These are phyloP conservation scores for Fusarium sublunatum DNA, from an alignment of 2,329 filamentous ascomycete genomes.

Conservation along the genomic window DNA sequence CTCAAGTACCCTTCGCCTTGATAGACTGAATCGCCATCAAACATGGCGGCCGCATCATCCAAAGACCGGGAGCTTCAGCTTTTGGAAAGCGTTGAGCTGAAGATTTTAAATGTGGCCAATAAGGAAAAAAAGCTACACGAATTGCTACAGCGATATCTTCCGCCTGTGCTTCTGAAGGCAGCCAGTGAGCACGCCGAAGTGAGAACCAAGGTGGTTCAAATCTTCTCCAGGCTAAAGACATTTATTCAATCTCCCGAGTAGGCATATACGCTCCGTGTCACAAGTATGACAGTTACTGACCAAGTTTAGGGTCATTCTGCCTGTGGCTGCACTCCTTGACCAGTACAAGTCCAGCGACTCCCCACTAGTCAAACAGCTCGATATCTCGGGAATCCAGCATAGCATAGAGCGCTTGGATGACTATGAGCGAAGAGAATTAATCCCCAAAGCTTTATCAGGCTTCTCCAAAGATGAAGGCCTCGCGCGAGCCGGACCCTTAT, in stretches of 20 bases:
- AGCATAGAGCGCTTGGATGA: slow-evolving; percentile 67
- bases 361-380: slow-evolving; percentile 84
- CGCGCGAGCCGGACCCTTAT: slow-evolving; percentile 67
- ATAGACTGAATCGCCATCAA: slow-evolving; percentile 18
- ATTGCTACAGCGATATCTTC: slow-evolving; percentile 81
- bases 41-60: slow-evolving; percentile 54
- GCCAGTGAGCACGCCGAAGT: slow-evolving; percentile 83
- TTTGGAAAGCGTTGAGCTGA: slow-evolving; percentile 85
- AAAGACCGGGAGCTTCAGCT: slow-evolving; percentile 83
- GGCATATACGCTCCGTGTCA: not conserved
- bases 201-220: slow-evolving; percentile 74
- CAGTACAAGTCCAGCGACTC: slow-evolving; percentile 86
- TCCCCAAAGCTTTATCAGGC: slow-evolving; percentile 64
- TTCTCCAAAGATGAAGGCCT: slow-evolving; percentile 49
- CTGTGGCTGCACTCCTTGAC: slow-evolving; percentile 83
- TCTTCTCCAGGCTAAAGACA: slow-evolving; percentile 63
- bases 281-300: slow-evolving; percentile 13
- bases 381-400: slow-evolving; percentile 89
- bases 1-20: slow-evolving; percentile 6
- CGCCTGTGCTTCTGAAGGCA: slow-evolving; percentile 86
- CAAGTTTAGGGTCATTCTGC: slow-evolving; percentile 73
- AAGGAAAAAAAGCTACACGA: slow-evolving; percentile 85
- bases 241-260: slow-evolving; percentile 63
- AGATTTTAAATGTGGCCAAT: slow-evolving; percentile 81
- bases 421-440: slow-evolving; percentile 74